Percentiles rank a stretch among this genome's conserved stretches.
Conservation (phyloP, 2,329 filamentous ascomycete genomes). For the Epicoccum nigrum region DNA sequence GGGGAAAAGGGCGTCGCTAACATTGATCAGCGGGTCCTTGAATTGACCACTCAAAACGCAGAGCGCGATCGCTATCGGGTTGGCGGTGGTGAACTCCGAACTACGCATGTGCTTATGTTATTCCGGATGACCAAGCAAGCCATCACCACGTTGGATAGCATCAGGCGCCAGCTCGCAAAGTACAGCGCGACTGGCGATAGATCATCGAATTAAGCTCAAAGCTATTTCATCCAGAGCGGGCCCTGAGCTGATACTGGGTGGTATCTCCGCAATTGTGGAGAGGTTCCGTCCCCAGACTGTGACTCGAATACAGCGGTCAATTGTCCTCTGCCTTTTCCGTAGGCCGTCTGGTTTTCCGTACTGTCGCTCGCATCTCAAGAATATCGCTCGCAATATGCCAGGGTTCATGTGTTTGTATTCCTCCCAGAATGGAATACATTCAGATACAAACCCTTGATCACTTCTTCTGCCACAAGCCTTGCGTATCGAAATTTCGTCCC, state of each 20-base stretch:
- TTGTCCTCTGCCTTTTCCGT: not conserved
- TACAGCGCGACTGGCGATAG: not conserved
- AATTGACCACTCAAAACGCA: constrained; percentile 22
- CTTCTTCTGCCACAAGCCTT: constrained; percentile 33
- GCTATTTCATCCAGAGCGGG: not conserved
- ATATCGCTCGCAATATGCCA: too few relatives aligned
- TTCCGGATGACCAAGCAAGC: constrained; percentile 23
- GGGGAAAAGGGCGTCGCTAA: constrained; percentile 23
- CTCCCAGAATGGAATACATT: constrained; percentile 38
- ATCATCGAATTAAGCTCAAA: not conserved
- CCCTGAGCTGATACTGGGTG: not conserved
- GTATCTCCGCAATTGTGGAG: constrained; percentile 2
- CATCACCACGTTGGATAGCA: too few relatives aligned
- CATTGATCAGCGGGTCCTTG: constrained; percentile 20
- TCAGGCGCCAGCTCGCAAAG: not conserved
- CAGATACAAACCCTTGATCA: constrained; percentile 29
- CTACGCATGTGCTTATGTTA: constrained; percentile 7
- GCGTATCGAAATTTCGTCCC: constrained; percentile 34
- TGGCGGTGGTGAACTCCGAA: constrained; percentile 20
- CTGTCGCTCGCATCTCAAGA: not conserved
- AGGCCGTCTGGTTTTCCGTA: not conserved
- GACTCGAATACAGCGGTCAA: constrained; percentile 9
- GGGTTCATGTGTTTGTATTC: not conserved
- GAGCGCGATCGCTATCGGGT: constrained; percentile 18
- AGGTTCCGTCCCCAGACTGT: constrained; percentile 1